A percentile compares a stretch with the other conserved stretches of the same genome.
These are phyloP conservation scores for Kluyveromyces aestuarii DNA, from an alignment of 805 yeast genomes.

Conservation along the genomic window DNA sequence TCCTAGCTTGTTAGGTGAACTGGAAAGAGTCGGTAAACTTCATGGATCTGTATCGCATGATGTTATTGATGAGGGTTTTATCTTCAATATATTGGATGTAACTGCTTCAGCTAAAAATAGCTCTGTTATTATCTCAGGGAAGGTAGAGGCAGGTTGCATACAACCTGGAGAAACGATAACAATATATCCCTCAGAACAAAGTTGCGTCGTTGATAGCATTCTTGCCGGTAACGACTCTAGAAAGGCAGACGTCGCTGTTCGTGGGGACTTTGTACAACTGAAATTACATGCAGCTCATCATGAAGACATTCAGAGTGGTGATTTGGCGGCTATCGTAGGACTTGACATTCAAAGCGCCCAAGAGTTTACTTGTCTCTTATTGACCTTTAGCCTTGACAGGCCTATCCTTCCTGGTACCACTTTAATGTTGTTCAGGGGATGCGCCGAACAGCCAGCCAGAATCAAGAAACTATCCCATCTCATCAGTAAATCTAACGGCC, in stretches of 20 bases:
- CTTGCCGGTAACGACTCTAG: conserved; percentile 15
- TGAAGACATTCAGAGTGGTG: conserved; percentile 53
- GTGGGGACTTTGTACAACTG: conserved; percentile 48
- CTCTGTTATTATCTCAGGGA: conserved; percentile 50
- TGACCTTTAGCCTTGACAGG: conserved; percentile 55
- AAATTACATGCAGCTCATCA: conserved; percentile 28
- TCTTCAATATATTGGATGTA: conserved; percentile 57
- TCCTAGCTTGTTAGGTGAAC: conserved; percentile 74
- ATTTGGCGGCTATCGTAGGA: conserved; percentile 46
- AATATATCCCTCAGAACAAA: conserved; percentile 42
- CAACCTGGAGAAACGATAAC: conserved; percentile 62
- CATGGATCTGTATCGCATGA: conserved; percentile 10
- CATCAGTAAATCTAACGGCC: conserved; percentile 73
- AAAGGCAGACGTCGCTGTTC: conserved; percentile 31
- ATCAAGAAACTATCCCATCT: conserved; percentile 38
- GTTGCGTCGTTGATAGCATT: conserved; percentile 32
- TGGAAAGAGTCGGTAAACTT: conserved; percentile 42
- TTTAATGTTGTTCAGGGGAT: conserved; percentile 67
- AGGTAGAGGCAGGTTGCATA: conserved; percentile 57
- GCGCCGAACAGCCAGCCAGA: conserved; percentile 61
- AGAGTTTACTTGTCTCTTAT: conserved; percentile 45
- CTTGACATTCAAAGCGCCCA: conserved; percentile 39
- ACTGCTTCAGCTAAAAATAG: conserved; percentile 39
- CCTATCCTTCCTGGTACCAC: conserved; percentile 79
- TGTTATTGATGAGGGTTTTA: conserved; percentile 36